phyloP scores from a whole-genome alignment of 305 asterid species.

The Striga hermonthica region DNA sequence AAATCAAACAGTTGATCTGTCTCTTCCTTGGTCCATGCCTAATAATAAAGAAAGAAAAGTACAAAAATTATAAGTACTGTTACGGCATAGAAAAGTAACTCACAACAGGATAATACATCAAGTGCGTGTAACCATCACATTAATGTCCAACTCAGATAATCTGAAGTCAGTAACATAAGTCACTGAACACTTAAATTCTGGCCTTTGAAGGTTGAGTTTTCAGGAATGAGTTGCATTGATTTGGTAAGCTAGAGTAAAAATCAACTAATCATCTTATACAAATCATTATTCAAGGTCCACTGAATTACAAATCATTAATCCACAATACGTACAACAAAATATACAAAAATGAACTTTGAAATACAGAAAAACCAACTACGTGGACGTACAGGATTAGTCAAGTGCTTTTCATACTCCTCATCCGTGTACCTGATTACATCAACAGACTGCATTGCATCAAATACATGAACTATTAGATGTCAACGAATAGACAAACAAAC shows the following conservation, averaged over 20 bases:
- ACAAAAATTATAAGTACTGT: constrained; percentile 26
- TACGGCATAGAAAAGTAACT: constrained; percentile 23
- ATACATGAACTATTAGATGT: constrained; percentile 27
- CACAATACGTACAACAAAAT: not conserved
- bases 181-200: constrained; percentile 1
- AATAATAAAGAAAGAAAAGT: constrained; percentile 29
- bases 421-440: constrained; percentile 86
- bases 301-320: constrained; percentile 18
- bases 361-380: constrained; percentile 11
- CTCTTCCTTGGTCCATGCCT: constrained; percentile 97
- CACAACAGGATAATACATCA: constrained; percentile 22
- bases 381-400: constrained; percentile 68
- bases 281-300: constrained; percentile 13
- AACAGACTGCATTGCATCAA: constrained; percentile 63
- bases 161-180: constrained; percentile 10
- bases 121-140: constrained; percentile 8
- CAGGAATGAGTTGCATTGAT: constrained; percentile 3
- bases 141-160: constrained; percentile 1
- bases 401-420: constrained; percentile 88
- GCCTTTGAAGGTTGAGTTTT: not conserved
- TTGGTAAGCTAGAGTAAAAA: not conserved
- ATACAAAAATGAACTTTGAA: not conserved
- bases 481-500: constrained; percentile 17
- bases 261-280: constrained; percentile 4
- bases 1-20: constrained; percentile 82